Evolutionary conservation across 225 moss, liverwort and hornwort genomes (phyloP), one percentile per base, ranked within the genome.

Genomic region (Lunularia cruciata): DNA sequence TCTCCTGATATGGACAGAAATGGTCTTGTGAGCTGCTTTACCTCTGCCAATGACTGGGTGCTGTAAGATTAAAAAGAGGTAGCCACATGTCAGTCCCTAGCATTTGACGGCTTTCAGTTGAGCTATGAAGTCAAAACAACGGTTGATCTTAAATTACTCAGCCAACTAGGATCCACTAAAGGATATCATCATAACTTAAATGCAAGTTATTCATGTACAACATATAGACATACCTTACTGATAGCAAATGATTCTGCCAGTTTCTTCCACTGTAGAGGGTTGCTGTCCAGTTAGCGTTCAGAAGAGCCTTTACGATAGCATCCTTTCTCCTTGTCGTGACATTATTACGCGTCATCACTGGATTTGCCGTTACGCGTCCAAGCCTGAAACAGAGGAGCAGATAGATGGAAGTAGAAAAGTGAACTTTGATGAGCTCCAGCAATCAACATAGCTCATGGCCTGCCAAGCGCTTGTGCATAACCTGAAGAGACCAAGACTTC

Each of bases 191-290:
- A n/a, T n/a, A n/a, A n/a, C n/a, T n/a, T n/a, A 48, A n/a, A 36
- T 60, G 8, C 40, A 60, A 36, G 13, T 3, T 8, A 14, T 51
- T n/a, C n/a, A n/a, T n/a, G 31, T 33, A 16, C 38, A 0, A 39
- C 6, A 15, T 33, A 25, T 0, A 23, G 36, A 46, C 33, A 11
- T 75, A 79, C 79, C 79, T 79, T 38, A 75, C 75, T 10, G 74
- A 74, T 2, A 79, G 66, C 51, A 79, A n/a, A 31, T 71, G 39
- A 64, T 79, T 75, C 18, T 71, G 51, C 74, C 71, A 65, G 34
- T 79, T 79, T 32, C 26, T 72, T 13, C 79, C 75, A 15, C 56
- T 79, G 60, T 74, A 79, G 34, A 79, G 75, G 45, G 43, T 4
- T 8, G 53, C 34, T 28, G 71, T 79, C 79, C 79, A 79, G 46